A percentile compares a stretch with the other conserved stretches of the same genome.
Conservation (phyloP, 495 filamentous ascomycete species). For the Lophiostoma macrostomum region DNA sequence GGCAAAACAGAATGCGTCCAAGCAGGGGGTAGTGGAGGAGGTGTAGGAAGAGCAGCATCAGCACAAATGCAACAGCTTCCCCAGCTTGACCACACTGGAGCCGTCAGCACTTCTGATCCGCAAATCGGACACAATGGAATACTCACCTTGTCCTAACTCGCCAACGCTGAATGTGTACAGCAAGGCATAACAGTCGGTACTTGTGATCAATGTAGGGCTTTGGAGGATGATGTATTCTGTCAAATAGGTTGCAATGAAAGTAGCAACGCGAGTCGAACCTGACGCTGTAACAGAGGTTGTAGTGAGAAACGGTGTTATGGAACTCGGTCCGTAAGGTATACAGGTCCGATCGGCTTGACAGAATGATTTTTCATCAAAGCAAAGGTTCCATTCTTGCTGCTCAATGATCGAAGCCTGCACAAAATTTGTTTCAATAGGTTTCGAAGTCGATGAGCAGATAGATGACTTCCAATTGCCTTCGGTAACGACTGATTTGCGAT, state of each 20-base stretch:
- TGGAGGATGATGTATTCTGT: neutral
- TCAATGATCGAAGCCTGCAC: neutral
- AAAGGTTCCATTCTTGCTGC: constrained; percentile 2
- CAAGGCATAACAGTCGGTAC: neutral
- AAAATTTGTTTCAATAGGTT: neutral
- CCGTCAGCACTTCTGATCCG: too few relatives aligned
- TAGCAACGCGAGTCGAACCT: neutral
- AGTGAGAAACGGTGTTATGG: neutral
- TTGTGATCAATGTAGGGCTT: neutral
- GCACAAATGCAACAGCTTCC: too few relatives aligned
- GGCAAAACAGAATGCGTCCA: too few relatives aligned
- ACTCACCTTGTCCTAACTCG: neutral
- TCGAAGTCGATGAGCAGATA: neutral
- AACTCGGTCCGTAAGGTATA: neutral
- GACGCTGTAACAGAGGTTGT: neutral
- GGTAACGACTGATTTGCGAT: too few relatives aligned
- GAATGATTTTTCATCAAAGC: neutral
- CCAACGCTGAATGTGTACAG: neutral
- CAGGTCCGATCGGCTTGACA: neutral
- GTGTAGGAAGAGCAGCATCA: too few relatives aligned
- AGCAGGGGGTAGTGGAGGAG: too few relatives aligned
- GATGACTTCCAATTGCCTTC: too few relatives aligned
- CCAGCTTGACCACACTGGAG: too few relatives aligned
- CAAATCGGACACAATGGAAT: too few relatives aligned
- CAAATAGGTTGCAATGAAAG: neutral